phyloP scores from a whole-genome alignment of 192 early-diverging fungal species.

The Paraglomus brasilianum region DNA sequence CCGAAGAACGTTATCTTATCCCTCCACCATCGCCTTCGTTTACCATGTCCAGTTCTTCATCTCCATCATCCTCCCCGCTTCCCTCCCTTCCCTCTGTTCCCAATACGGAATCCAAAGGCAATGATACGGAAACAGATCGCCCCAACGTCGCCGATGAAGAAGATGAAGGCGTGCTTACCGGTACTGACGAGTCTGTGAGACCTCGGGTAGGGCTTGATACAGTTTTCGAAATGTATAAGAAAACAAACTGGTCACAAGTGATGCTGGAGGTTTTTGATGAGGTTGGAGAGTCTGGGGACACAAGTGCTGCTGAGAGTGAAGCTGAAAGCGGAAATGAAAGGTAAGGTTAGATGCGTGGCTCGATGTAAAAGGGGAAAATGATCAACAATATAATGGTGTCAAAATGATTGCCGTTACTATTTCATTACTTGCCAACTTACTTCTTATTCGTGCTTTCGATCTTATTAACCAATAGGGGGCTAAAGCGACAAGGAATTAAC shows the following conservation, averaged over 20 bases:
- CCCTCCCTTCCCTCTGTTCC: not conserved
- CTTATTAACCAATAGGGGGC: not conserved
- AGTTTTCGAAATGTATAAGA: slow-evolving; percentile 15
- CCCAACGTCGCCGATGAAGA: slow-evolving; percentile 13
- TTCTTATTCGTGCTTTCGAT: not conserved
- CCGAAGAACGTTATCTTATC: slow-evolving; percentile 65
- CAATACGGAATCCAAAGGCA: slow-evolving; percentile 21
- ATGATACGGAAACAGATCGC: slow-evolving; percentile 31
- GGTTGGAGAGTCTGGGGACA: slow-evolving; percentile 41
- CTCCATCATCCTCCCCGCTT: too few relatives aligned
- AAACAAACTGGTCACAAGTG: slow-evolving; percentile 46
- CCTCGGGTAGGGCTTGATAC: slow-evolving; percentile 39
- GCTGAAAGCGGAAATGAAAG: slow-evolving; percentile 36
- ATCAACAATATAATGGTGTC: too few relatives aligned
- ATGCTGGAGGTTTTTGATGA: slow-evolving; percentile 54
- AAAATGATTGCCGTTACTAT: not conserved
- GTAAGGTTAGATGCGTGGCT: not conserved
- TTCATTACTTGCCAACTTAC: not conserved
- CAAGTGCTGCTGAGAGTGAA: slow-evolving; percentile 44
- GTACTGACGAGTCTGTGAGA: slow-evolving; percentile 14
- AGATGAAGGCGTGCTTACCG: not conserved
- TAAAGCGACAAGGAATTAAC: slow-evolving; percentile 5
- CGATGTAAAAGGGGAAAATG: too few relatives aligned
- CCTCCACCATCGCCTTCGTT: slow-evolving; percentile 17
- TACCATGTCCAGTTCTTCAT: not conserved